A percentile compares a stretch with the other conserved stretches of the same genome.
These are phyloP conservation scores for Candida namnaoensis DNA, from an alignment of 805 yeast genomes.

Conservation along the genomic window DNA sequence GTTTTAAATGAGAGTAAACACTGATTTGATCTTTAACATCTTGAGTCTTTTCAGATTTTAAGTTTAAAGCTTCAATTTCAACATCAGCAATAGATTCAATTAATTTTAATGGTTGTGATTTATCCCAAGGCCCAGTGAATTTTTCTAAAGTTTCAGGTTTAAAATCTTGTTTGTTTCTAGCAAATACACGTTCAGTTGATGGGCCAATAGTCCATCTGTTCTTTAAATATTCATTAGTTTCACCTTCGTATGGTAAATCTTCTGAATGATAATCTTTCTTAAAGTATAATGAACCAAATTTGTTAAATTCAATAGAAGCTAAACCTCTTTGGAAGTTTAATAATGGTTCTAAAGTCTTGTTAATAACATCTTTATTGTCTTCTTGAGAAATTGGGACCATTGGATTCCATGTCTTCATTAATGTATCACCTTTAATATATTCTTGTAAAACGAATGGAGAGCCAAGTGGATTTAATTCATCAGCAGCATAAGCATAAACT, in stretches of 20 bases:
- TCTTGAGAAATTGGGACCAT: constrained; percentile 50
- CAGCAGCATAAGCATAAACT: constrained; percentile 57
- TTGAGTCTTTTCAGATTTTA: constrained; percentile 38
- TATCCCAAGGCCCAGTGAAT: constrained; percentile 73
- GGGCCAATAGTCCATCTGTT: constrained; percentile 89
- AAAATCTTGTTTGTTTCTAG: constrained; percentile 55
- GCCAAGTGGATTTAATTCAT: constrained; percentile 51
- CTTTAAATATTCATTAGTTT: constrained; percentile 36
- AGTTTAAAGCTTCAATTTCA: constrained; percentile 53
- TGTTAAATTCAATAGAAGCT: constrained; percentile 51
- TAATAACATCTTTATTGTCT: constrained; percentile 40
- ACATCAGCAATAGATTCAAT: constrained; percentile 55
- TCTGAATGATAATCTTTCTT: constrained; percentile 49
- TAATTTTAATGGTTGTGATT: constrained; percentile 49
- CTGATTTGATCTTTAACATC: constrained; percentile 39
- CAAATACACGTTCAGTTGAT: constrained; percentile 69
- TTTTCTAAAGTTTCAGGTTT: constrained; percentile 39
- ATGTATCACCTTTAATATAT: constrained; percentile 63
- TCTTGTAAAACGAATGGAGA: constrained; percentile 81
- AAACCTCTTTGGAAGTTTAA: constrained; percentile 55
- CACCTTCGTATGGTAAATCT: constrained; percentile 48
- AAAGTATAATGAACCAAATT: constrained; percentile 79
- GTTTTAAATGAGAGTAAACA: constrained; percentile 54
- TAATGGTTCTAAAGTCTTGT: constrained; percentile 61
- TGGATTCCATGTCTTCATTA: constrained; percentile 92